Base-by-base conservation (phyloP, 2,329 filamentous ascomycete genomes). In the Talaromyces sp. region DNA sequence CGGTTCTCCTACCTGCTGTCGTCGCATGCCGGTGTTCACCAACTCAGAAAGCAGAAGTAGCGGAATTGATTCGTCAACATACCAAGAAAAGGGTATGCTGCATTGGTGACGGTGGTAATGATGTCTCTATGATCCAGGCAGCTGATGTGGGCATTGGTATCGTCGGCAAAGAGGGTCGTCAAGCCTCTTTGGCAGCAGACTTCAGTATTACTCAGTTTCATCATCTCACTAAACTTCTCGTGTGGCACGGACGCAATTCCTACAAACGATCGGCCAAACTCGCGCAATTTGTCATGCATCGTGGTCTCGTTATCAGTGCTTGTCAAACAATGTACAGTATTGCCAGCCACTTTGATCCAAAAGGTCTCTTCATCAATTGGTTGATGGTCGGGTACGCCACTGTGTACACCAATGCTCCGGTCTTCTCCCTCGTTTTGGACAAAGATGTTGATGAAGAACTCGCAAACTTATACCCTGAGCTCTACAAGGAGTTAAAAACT, bases 281-380 rank as follows among this genome's bases (percentile, higher is more conserved):
- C 27, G 92, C 91, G 0, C 96, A 98, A 74, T 99, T 99, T 75
- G 93, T 99, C 69, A 99, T 99, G 69, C 96, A 99, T 73, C 90
- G 95, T 70, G 95, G 95, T 57, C 81, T 99, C 52, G 96, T 99
- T 70, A 96, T 99, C 71, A 89, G 87, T 59, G 92, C 98, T 30
- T 97, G 93, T 70, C 95, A 99, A 78, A 98, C 95, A 0, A 92
- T 99, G 83, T 99, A 93, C 80, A 96, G 91, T 73, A 96, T 98
- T 64, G 93, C 93, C 6, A 89, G 91, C 62, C 86, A 89, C 63
- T 97, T 97, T 72, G 92, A 97, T 73, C 96, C 95, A 0, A 92
- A 96, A 69, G 95, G 93, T 32, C 80, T 99, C 9, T 99, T 98
- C 81, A 92, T 89, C 79, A 92, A 98, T 73, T 99, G 93, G 93